Conservation (phyloP, 1,284 basidiomycete genomes). For the Fistulinella staudtii region DNA sequence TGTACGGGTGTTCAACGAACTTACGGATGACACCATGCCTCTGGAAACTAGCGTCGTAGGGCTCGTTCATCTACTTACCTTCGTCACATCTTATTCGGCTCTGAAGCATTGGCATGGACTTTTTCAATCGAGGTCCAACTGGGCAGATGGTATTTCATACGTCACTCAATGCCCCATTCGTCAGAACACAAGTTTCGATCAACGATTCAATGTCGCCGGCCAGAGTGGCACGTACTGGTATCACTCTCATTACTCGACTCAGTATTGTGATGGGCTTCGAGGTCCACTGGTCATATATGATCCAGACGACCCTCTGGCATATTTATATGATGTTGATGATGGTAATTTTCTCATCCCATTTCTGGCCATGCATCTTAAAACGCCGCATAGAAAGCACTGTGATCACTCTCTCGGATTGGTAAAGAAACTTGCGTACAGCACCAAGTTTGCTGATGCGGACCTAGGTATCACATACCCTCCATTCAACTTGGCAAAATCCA, state of each 20-base stretch:
- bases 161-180: slow-evolving; percentile 35
- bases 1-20: slow-evolving; percentile 24
- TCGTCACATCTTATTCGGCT: fast-evolving
- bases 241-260: slow-evolving; percentile 2
- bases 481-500: slow-evolving; percentile 2
- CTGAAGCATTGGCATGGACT: slow-evolving; percentile 38
- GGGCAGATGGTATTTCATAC: slow-evolving; percentile 30
- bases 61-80: background rate
- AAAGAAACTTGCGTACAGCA: background rate
- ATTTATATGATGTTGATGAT: slow-evolving; percentile 40
- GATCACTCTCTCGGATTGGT: slow-evolving; percentile 22
- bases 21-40: slow-evolving; percentile 27
- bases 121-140: slow-evolving; percentile 29
- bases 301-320: slow-evolving; percentile 32
- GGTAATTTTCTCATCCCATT: slow-evolving; percentile 17
- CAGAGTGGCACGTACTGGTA: background rate
- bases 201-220: slow-evolving; percentile 7
- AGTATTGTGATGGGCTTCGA: slow-evolving; percentile 47
- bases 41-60: slow-evolving; percentile 29
- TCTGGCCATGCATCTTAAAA: background rate
- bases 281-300: slow-evolving; percentile 41
- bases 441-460: background rate
- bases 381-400: slow-evolving; percentile 14
- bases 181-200: slow-evolving; percentile 20
- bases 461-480: slow-evolving; percentile 28